A percentile compares a stretch with the other conserved stretches of the same genome.
These are phyloP conservation scores for Zea luxurians DNA, from an alignment of 176 grass and related monocot genomes.

Conservation along the genomic window DNA sequence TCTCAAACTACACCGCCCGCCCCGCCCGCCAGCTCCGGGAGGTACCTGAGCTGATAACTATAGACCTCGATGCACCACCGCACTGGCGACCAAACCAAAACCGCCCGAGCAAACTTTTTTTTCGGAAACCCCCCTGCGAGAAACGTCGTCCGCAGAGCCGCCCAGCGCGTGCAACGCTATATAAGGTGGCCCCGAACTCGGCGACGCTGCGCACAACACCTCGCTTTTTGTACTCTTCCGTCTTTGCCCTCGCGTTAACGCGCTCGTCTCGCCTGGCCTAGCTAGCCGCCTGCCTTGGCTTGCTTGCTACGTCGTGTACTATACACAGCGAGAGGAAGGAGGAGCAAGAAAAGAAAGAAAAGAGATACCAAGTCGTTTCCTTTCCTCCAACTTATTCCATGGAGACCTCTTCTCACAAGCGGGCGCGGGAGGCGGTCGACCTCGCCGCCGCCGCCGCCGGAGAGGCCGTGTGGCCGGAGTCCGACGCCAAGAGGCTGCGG, in stretches of 20 bases:
- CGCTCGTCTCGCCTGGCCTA: not conserved
- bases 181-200: conserved; percentile 31
- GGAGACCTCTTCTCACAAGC: conserved; percentile 46
- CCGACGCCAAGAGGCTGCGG: conserved; percentile 34
- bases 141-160: rapidly evolving
- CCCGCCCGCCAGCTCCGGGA: too few species aligned
- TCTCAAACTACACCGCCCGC: too few species aligned
- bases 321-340: not conserved
- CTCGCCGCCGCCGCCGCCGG: not conserved
- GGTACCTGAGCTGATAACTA: too few species aligned
- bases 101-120: not conserved
- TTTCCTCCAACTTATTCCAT: not conserved
- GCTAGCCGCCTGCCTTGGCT: not conserved
- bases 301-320: not conserved
- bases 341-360: too few species aligned
- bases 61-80: too few species aligned
- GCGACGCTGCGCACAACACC: conserved; percentile 38
- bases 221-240: conserved; percentile 35
- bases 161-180: conserved; percentile 23
- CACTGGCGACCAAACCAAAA: conserved; percentile 15
- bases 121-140: not conserved
- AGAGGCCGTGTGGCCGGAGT: not conserved
- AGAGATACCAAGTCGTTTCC: too few species aligned
- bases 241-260: not conserved
- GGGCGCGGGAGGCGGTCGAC: conserved; percentile 37